Percentiles rank a stretch among this genome's conserved stretches.
phyloP scores from a whole-genome alignment of 2,329 filamentous ascomycete genomes.

The Cercospora berteroae region DNA sequence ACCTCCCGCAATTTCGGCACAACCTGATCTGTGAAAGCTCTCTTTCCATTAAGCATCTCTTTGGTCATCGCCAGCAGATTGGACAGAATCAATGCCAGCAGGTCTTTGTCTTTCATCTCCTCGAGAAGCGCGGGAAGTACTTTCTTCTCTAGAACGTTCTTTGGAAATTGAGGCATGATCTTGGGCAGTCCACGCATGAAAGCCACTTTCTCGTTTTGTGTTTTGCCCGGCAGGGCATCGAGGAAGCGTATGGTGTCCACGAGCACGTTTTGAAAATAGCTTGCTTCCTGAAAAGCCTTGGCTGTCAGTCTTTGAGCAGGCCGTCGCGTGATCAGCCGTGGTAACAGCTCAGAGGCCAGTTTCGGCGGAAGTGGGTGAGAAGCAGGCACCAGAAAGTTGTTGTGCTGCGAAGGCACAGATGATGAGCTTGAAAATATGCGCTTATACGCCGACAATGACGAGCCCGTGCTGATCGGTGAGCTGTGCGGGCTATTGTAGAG shows the following conservation, averaged over 20 bases:
- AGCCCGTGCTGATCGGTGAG: slow-evolving; percentile 80
- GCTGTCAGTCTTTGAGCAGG: slow-evolving; percentile 86
- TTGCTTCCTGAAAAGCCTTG: slow-evolving; percentile 87
- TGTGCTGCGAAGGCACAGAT: slow-evolving; percentile 71
- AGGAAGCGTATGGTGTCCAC: slow-evolving; percentile 95
- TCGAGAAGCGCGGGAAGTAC: slow-evolving; percentile 84
- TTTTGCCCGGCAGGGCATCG: slow-evolving; percentile 88
- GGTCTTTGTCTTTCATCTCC: slow-evolving; percentile 87
- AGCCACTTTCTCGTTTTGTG: slow-evolving; percentile 80
- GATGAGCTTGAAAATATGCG: slow-evolving; percentile 76
- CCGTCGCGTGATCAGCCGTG: slow-evolving; percentile 79
- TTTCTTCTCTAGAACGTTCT: slow-evolving; percentile 92
- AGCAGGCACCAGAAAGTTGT: slow-evolving; percentile 71
- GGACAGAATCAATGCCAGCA: slow-evolving; percentile 79
- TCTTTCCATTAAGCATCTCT: slow-evolving; percentile 71
- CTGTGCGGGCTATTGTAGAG: slow-evolving; percentile 92
- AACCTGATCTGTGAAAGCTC: slow-evolving; percentile 79
- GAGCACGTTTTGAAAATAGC: slow-evolving; percentile 95
- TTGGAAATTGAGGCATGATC: slow-evolving; percentile 87
- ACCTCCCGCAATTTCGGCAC: slow-evolving; percentile 81
- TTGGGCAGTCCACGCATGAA: slow-evolving; percentile 87
- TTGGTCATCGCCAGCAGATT: slow-evolving; percentile 90
- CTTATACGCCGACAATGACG: slow-evolving; percentile 80
- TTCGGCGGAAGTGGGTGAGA: slow-evolving; percentile 77
- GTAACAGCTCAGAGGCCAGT: slow-evolving; percentile 71